Percentiles rank a stretch among this genome's conserved stretches.
Conservation (phyloP, 2,329 filamentous ascomycete species). For the Penicillium sp. region DNA sequence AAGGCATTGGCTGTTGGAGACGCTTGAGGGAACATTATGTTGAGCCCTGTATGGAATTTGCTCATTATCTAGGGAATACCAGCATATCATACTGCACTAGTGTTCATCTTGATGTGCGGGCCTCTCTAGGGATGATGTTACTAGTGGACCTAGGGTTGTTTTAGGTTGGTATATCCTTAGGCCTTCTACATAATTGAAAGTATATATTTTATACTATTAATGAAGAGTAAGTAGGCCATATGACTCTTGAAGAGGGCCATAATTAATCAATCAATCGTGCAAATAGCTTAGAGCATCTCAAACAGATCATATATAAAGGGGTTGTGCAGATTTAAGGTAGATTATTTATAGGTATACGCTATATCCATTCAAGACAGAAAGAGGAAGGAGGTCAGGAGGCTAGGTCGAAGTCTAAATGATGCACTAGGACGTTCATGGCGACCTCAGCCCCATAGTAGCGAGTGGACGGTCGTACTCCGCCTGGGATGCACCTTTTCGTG, state of each 20-base stretch:
- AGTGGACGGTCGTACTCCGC: not conserved
- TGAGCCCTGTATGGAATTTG: not conserved
- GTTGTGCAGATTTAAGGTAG: no score
- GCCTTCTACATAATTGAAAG: no score
- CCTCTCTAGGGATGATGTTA: not conserved
- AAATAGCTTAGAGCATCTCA: no score
- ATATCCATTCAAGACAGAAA: no score
- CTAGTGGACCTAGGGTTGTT: not conserved
- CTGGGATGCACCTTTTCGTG: not conserved
- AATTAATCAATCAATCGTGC: not conserved
- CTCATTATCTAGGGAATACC: not conserved
- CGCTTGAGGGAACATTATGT: not conserved
- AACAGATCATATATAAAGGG: no score
- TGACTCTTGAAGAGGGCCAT: not conserved
- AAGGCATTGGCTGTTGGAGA: constrained; percentile 13
- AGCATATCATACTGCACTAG: not conserved
- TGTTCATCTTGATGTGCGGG: no score
- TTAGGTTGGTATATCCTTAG: not conserved
- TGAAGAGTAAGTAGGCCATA: not conserved
- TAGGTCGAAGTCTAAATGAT: not conserved
- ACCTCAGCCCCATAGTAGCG: not conserved
- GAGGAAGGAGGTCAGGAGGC: no score
- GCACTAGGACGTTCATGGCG: not conserved
- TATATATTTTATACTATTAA: not conserved
- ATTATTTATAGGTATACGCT: no score